Evolutionary conservation across 2,329 filamentous ascomycete species (phyloP).

Genomic region (Lizonia empirigonia): DNA sequence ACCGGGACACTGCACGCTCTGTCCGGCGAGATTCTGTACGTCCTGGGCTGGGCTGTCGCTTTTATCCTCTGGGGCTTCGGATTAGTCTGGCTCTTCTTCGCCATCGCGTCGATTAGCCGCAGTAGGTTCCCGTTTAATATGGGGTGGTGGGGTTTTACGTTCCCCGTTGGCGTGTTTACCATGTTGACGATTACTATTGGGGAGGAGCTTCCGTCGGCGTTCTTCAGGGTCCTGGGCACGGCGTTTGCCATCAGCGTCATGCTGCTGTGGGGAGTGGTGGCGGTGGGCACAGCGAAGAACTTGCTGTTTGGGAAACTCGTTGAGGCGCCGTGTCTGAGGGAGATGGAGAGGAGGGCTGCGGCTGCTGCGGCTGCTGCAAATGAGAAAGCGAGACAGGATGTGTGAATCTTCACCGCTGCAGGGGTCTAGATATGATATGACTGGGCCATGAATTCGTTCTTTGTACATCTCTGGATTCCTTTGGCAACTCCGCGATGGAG

Average conservation of each 20-base stretch:
- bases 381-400: conserved; percentile 15
- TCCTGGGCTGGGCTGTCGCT: conserved; percentile 59
- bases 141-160: conserved; percentile 67
- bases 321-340: conserved; percentile 58
- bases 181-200: conserved; percentile 54
- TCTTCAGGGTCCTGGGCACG: conserved; percentile 63
- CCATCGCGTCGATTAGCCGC: conserved; percentile 54
- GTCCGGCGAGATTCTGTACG: conserved; percentile 62
- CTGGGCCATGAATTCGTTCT: too few relatives aligned
- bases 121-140: conserved; percentile 63
- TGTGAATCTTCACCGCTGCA: too few relatives aligned
- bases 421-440: too few relatives aligned
- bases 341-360: conserved; percentile 29
- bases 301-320: conserved; percentile 58
- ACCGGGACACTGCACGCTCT: conserved; percentile 44
- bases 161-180: conserved; percentile 59
- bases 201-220: conserved; percentile 58
- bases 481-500: conserved; percentile 27
- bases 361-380: conserved; percentile 13
- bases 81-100: conserved; percentile 61
- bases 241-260: conserved; percentile 57
- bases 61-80: conserved; percentile 63
- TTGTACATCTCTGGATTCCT: conserved; percentile 13
- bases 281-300: conserved; percentile 55
- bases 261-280: conserved; percentile 61